Conservation (phyloP, 2,329 filamentous ascomycete species). For the Helminthosporium solani region DNA sequence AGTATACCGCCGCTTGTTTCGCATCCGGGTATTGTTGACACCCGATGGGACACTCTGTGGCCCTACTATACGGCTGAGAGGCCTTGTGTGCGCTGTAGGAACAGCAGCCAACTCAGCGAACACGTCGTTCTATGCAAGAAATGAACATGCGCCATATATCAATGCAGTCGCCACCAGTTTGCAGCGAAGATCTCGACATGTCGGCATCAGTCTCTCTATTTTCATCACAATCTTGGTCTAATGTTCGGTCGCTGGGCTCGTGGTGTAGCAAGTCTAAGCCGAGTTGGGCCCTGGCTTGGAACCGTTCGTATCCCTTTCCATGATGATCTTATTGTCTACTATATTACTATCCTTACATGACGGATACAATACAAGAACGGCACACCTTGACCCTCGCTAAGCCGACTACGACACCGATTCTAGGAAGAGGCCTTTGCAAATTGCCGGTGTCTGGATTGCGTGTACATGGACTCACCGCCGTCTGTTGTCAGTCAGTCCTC, state of each 20-base stretch:
- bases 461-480: conserved; percentile 2
- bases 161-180: conserved; percentile 7
- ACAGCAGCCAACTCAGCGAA: conserved; percentile 4
- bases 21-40: neutral
- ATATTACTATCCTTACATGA: too few relatives aligned
- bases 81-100: conserved; percentile 2
- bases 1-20: neutral
- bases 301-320: conserved; percentile 1
- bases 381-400: conserved; percentile 2
- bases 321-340: conserved; percentile 6
- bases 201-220: neutral
- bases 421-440: neutral
- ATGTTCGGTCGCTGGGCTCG: conserved; percentile 1
- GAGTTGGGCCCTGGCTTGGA: conserved; percentile 6
- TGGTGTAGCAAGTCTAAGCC: conserved; percentile 7
- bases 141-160: neutral
- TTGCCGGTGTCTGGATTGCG: conserved; percentile 1
- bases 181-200: conserved; percentile 3
- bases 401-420: conserved; percentile 1
- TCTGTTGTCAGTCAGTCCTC: neutral
- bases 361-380: neutral
- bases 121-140: conserved; percentile 1
- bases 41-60: neutral
- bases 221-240: neutral
- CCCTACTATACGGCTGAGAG: neutral